Evolutionary conservation across 495 filamentous ascomycete genomes (phyloP), one percentile per base, ranked within the genome.

Genomic region (Talaromyces borbonicus): DNA sequence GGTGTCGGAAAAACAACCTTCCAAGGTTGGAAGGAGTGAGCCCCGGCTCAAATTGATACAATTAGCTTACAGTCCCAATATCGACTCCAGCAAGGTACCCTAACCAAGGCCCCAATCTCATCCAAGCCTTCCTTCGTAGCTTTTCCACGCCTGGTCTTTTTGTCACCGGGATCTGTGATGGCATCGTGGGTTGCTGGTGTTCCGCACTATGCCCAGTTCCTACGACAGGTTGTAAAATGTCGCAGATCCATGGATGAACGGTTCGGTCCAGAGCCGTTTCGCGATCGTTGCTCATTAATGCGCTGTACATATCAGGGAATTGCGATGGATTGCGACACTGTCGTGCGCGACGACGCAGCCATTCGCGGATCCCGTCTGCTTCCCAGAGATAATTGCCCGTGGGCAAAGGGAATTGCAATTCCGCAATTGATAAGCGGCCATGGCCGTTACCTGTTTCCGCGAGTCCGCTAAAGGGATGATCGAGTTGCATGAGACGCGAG

Each of bases 41-140:
- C n/a, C n/a, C n/a, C n/a, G 27, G 7, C 12, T 33, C 8, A 33
- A 15, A 15, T 33, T n/a, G n/a, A n/a, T n/a, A n/a, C n/a, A n/a
- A 33, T 33, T 15, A 15, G 16, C 31, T 14, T 14, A 20, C 18
- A 37, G 35, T 19, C 0, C 35, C 35, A 38, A 22, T 12, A 38
- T 46, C 43, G 30, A 46, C 19, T 5, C 43, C 43, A n/a, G 15
- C 43, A 19, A 46, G 11, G 36, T 46, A 46, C 8, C 43, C 43
- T 9, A 46, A 16, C 29, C 29, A 46, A 24, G 30, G 30, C 5
- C 42, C 43, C 20, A 46, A 19, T 23, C 43, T 36, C 43, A 46
- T 25, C 43, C 43, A 46, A 24, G 43, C 43, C 22, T 26, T 26
- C 11, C 38, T 41, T 23, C 38, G 33, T n/a, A n/a, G 8, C 26